Conservation (phyloP, 225 moss, liverwort and hornwort species). For the Bryoerythrophyllum caledonicum region DNA sequence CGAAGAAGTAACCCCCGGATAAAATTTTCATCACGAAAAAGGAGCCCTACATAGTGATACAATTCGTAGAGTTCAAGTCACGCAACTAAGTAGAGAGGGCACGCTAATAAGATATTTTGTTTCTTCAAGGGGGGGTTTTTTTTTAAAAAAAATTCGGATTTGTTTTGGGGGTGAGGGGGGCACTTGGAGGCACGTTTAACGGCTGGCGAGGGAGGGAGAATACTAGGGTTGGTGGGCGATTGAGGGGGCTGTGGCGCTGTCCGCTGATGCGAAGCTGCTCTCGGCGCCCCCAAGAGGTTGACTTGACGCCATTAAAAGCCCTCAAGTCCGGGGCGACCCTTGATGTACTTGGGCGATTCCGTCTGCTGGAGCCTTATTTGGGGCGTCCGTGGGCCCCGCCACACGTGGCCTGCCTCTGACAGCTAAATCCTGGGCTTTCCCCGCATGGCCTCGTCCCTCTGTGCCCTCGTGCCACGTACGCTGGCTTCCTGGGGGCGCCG, state of each 20-base stretch:
- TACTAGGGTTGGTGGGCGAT: no score
- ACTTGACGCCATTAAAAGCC: background rate
- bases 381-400: background rate
- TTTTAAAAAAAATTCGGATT: no score
- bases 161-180: no score
- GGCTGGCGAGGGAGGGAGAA: background rate
- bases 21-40: no score
- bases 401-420: background rate
- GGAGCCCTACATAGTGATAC: no score
- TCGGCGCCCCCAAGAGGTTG: background rate
- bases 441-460: background rate
- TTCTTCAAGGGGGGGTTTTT: no score
- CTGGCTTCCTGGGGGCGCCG: no score
- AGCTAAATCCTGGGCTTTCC: background rate
- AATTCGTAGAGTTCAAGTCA: no score
- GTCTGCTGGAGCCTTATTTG: background rate
- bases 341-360: background rate
- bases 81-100: no score
- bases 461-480: background rate
- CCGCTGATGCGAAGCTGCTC: slow-evolving; percentile 4
- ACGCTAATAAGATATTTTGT: no score
- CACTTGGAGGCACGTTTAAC: background rate
- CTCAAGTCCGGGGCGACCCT: background rate
- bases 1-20: no score
- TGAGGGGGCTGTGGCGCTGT: no score